A percentile compares a stretch with the other conserved stretches of the same genome.
These are phyloP conservation scores for Calcarisporium arbuscula DNA, from an alignment of 2,329 filamentous ascomycete species.

Conservation along the genomic window DNA sequence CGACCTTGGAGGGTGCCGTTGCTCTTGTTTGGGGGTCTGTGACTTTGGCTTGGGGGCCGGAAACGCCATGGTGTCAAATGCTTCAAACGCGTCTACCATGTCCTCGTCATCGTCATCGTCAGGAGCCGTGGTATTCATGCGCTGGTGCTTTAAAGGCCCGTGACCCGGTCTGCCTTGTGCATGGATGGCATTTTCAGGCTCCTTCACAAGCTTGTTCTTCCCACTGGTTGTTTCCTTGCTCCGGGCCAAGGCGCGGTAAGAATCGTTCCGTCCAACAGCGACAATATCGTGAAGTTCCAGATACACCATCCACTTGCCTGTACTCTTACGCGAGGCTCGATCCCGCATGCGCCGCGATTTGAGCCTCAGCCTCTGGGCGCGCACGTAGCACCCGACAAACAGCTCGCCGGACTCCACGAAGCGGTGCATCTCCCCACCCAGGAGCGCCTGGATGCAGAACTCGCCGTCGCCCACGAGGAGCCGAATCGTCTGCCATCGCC, in stretches of 20 bases:
- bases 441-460: constrained; percentile 47
- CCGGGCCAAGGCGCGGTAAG: constrained; percentile 22
- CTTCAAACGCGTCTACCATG: constrained; percentile 29
- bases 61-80: constrained; percentile 30
- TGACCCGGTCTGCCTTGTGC: neutral
- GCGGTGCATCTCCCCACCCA: constrained; percentile 38
- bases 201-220: constrained; percentile 3
- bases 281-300: constrained; percentile 38
- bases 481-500: constrained; percentile 37
- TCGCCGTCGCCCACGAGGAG: constrained; percentile 47
- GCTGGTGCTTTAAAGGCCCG: neutral
- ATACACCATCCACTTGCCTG: constrained; percentile 30
- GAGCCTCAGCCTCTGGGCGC: constrained; percentile 34
- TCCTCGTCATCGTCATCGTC: constrained; percentile 15
- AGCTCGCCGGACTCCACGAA: constrained; percentile 41
- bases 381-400: constrained; percentile 41
- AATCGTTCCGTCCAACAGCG: constrained; percentile 42
- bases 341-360: constrained; percentile 4
- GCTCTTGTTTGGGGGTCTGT: constrained; percentile 2
- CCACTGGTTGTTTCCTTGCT: constrained; percentile 8
- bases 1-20: constrained; percentile 2
- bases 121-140: neutral
- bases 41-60: constrained; percentile 11
- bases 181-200: neutral
- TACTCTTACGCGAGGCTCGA: constrained; percentile 20